phyloP scores from a whole-genome alignment of 805 yeast genomes.

The Saccharomycopsis oosterbeekiorum region DNA sequence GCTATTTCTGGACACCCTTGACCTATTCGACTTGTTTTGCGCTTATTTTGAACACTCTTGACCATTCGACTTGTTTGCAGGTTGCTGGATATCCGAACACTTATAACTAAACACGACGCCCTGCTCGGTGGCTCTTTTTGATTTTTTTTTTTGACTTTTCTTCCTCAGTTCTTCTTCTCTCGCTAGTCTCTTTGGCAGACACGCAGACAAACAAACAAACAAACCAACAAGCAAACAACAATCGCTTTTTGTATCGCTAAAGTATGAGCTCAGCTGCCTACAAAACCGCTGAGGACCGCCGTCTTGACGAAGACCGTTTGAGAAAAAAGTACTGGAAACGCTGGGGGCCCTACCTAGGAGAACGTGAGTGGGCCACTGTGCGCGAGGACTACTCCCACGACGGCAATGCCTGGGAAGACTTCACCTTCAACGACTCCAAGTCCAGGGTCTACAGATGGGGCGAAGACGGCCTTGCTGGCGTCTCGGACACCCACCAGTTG shows the following conservation, averaged over 20 bases:
- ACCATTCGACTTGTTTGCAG: too few relatives aligned
- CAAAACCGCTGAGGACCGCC: constrained; percentile 15
- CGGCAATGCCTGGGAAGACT: constrained; percentile 88
- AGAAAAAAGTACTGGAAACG: constrained; percentile 52
- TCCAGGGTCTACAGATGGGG: constrained; percentile 89
- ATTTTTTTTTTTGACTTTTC: too few relatives aligned
- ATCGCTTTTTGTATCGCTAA: not conserved
- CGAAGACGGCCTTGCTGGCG: constrained; percentile 90
- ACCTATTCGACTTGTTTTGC: too few relatives aligned
- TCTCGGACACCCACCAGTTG: constrained; percentile 72
- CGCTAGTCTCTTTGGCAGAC: not conserved
- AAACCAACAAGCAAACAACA: too few relatives aligned
- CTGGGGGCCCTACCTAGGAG: constrained; percentile 89
- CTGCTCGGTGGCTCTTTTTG: too few relatives aligned
- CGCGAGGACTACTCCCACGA: constrained; percentile 78
- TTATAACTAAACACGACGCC: too few relatives aligned
- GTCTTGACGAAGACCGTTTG: constrained; percentile 18
- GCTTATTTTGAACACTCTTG: too few relatives aligned
- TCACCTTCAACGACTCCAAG: constrained; percentile 76
- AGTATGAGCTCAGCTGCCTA: not conserved
- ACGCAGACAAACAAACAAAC: too few relatives aligned
- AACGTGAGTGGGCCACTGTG: constrained; percentile 79
- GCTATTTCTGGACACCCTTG: too few relatives aligned
- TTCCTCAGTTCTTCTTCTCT: not conserved
- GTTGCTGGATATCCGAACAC: too few relatives aligned